These are phyloP conservation scores for Penicillium nucicola DNA, from an alignment of 495 filamentous ascomycete genomes.

Conservation along the genomic window DNA sequence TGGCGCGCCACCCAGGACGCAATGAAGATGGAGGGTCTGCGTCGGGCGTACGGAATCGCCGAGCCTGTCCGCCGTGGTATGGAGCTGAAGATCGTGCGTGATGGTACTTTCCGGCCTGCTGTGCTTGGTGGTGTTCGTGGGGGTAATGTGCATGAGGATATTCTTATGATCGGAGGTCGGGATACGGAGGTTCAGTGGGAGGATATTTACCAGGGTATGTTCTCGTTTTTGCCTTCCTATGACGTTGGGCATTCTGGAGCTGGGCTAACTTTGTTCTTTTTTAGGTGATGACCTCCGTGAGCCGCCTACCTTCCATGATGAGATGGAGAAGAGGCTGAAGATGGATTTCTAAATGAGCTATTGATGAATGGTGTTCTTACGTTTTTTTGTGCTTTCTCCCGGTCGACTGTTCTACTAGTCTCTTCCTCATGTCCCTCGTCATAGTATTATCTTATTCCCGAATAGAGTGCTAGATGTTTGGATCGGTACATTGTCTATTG, in stretches of 20 bases:
- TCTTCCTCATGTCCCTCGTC: constrained; percentile 8
- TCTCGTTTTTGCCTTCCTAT: constrained; percentile 1
- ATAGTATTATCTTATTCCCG: constrained; percentile 5
- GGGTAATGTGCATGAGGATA: constrained; percentile 68
- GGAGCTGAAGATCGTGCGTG: constrained; percentile 82
- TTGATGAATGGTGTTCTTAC: constrained; percentile 17
- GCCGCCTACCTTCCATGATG: constrained; percentile 71
- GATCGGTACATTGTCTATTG: not conserved
- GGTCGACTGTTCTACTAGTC: constrained; percentile 23
- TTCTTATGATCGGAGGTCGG: constrained; percentile 64
- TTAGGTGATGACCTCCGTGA: constrained; percentile 61
- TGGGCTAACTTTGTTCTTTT: constrained; percentile 14
- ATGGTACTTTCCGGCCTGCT: constrained; percentile 51
- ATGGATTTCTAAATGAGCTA: constrained; percentile 57
- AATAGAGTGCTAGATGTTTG: constrained; percentile 21
- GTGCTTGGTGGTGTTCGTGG: constrained; percentile 38
- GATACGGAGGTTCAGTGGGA: constrained; percentile 80
- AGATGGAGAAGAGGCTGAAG: constrained; percentile 87
- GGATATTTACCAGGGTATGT: constrained; percentile 71
- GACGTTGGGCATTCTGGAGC: constrained; percentile 2
- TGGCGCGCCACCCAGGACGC: constrained; percentile 84
- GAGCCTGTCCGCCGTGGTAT: constrained; percentile 92
- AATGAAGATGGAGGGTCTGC: constrained; percentile 81
- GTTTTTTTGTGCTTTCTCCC: constrained; percentile 10
- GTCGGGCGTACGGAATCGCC: constrained; percentile 85